Percentiles rank a stretch among this genome's conserved stretches.
phyloP scores from a whole-genome alignment of 2,329 filamentous ascomycete genomes.

The Septoria linicola region DNA sequence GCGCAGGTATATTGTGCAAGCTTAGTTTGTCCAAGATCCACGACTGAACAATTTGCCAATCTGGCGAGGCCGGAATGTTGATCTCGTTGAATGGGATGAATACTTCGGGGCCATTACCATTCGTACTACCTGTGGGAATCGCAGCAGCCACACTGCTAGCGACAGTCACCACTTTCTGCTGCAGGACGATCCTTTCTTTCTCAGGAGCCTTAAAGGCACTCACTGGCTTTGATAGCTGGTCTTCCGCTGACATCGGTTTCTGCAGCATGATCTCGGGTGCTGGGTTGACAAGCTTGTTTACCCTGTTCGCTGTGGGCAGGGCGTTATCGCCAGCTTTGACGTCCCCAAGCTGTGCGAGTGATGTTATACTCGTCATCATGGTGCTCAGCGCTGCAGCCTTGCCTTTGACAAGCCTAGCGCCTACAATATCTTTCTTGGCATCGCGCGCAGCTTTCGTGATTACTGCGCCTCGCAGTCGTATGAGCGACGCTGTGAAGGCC shows the following conservation, averaged over 20 bases:
- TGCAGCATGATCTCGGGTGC: neutral
- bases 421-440: slow-evolving; percentile 1
- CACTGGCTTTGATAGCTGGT: neutral
- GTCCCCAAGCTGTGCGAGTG: neutral
- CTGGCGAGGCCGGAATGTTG: slow-evolving; percentile 4
- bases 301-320: neutral
- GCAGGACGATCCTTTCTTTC: neutral
- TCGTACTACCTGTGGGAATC: no score
- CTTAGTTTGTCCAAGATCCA: slow-evolving; percentile 17
- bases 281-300: neutral
- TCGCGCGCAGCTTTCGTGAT: neutral
- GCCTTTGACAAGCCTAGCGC: neutral
- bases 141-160: no score
- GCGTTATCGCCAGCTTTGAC: neutral
- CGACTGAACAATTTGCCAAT: slow-evolving; percentile 11
- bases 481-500: no score
- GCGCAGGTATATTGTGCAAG: slow-evolving; percentile 15
- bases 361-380: neutral
- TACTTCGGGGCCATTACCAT: no score
- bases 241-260: neutral
- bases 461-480: no score
- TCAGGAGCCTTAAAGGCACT: neutral
- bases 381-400: slow-evolving; percentile 1
- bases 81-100: slow-evolving; percentile 12
- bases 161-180: no score